Evolutionary conservation across 371 early-diverging fungal species (phyloP).

Genomic region (Rhizopus microsporus): DNA sequence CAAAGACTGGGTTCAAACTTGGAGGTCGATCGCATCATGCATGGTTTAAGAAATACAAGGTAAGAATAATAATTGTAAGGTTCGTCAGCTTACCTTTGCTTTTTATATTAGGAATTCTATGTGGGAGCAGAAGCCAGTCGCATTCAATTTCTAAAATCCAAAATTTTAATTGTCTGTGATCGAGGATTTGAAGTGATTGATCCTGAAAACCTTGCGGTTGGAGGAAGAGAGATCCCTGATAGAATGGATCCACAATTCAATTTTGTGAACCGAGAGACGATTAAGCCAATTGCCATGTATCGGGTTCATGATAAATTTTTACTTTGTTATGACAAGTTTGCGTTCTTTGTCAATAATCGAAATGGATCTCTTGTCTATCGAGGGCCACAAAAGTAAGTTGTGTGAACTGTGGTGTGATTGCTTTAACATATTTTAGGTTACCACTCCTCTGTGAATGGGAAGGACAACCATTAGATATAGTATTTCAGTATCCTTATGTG

Average conservation of each 20-base stretch:
- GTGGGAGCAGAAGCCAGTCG: constrained; percentile 77
- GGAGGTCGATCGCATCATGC: constrained; percentile 40
- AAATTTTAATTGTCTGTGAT: constrained; percentile 74
- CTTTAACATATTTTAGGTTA: constrained; percentile 1
- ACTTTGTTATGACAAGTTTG: constrained; percentile 87
- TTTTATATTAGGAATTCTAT: constrained; percentile 67
- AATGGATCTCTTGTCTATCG: constrained; percentile 42
- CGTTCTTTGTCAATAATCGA: constrained; percentile 79
- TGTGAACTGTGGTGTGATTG: no score
- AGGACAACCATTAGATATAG: constrained; percentile 60
- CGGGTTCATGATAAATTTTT: constrained; percentile 64
- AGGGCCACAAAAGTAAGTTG: constrained; percentile 37
- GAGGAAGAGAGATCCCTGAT: constrained; percentile 47
- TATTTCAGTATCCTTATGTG: constrained; percentile 78
- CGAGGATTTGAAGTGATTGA: constrained; percentile 87
- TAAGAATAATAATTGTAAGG: not conserved
- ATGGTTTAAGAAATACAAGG: constrained; percentile 45
- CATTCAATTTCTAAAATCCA: constrained; percentile 72
- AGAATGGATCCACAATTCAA: constrained; percentile 72
- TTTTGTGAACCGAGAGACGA: constrained; percentile 68
- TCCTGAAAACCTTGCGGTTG: constrained; percentile 49
- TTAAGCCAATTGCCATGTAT: constrained; percentile 79
- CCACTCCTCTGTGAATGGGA: constrained; percentile 46
- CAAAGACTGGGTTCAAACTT: constrained; percentile 36
- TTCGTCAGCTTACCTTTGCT: not conserved